A percentile compares a stretch with the other conserved stretches of the same genome.
These are phyloP conservation scores for Sphaceloma murrayae DNA, from an alignment of 2,329 filamentous ascomycete species.

Conservation along the genomic window DNA sequence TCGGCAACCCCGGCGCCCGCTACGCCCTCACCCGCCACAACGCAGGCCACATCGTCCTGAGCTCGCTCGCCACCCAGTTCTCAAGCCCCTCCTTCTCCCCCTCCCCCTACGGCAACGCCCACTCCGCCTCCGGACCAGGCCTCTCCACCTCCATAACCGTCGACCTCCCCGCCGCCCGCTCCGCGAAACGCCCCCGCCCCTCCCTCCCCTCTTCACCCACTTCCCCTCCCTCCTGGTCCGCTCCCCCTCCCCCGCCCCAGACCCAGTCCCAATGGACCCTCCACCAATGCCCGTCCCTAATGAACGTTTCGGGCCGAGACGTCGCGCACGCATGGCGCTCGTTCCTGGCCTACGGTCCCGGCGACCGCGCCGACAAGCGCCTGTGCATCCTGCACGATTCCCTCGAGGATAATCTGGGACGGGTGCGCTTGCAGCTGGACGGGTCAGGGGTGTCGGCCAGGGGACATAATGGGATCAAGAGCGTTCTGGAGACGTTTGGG, in stretches of 20 bases:
- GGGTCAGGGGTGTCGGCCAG: constrained; percentile 42
- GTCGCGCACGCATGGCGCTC: constrained; percentile 57
- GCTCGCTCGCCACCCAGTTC: constrained; percentile 47
- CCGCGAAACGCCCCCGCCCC: constrained; percentile 34
- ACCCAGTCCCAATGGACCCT: constrained; percentile 47
- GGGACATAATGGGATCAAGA: constrained; percentile 41
- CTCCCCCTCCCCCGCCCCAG: constrained; percentile 15
- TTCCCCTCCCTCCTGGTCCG: constrained; percentile 24
- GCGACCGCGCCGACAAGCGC: constrained; percentile 31
- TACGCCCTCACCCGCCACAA: constrained; percentile 76
- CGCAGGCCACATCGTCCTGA: constrained; percentile 71
- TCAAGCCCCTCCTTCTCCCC: constrained; percentile 26
- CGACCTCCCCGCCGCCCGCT: constrained; percentile 20
- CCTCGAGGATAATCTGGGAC: constrained; percentile 82
- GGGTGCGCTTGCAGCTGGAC: constrained; percentile 55
- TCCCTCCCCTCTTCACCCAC: constrained; percentile 4
- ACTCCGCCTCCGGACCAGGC: constrained; percentile 9
- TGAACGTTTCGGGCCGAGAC: constrained; percentile 76
- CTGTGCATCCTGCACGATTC: constrained; percentile 81
- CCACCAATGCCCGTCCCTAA: constrained; percentile 64
- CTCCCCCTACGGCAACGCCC: constrained; percentile 33
- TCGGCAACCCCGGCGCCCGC: constrained; percentile 67
- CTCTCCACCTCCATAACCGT: constrained; percentile 39
- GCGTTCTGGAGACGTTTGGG: constrained; percentile 67
- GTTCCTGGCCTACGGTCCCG: constrained; percentile 26